A percentile compares a stretch with the other conserved stretches of the same genome.
Evolutionary conservation across 352 stramenopile species (phyloP).

Genomic region (Achlya hypogyna): DNA sequence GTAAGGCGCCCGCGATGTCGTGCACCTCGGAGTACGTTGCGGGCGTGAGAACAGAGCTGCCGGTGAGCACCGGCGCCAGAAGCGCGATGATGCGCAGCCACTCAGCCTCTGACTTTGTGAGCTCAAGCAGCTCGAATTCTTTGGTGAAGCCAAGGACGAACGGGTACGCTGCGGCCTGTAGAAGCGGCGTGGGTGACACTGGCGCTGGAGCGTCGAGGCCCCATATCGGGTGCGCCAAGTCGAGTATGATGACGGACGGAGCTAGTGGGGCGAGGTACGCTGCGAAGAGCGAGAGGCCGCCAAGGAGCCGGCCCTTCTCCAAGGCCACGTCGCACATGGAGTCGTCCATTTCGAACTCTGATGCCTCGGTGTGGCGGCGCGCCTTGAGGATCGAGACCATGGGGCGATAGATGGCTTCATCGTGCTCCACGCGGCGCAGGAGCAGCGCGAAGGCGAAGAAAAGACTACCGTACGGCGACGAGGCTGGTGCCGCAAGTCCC

Average conservation of each 20-base stretch:
- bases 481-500: not conserved
- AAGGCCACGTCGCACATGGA: constrained; percentile 1
- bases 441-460: constrained; percentile 15
- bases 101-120: constrained; percentile 1
- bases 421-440: constrained; percentile 12
- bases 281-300: constrained; percentile 4
- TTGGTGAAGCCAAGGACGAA: constrained; percentile 13
- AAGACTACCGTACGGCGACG: constrained; percentile 3
- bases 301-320: constrained; percentile 12
- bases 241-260: not conserved
- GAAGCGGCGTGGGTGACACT: not conserved
- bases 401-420: not conserved
- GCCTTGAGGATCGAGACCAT: constrained; percentile 4
- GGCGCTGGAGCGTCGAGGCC: not conserved
- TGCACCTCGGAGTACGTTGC: not conserved
- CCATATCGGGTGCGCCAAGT: not conserved
- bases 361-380: not conserved
- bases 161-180: constrained; percentile 6
- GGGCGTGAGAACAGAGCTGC: not conserved
- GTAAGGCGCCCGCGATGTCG: not conserved
- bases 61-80: not conserved
- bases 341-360: constrained; percentile 20
- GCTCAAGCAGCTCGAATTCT: constrained; percentile 13
- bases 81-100: constrained; percentile 1
- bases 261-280: not conserved